phyloP scores from a whole-genome alignment of 805 yeast genomes.

The Ogataea glucozyma region DNA sequence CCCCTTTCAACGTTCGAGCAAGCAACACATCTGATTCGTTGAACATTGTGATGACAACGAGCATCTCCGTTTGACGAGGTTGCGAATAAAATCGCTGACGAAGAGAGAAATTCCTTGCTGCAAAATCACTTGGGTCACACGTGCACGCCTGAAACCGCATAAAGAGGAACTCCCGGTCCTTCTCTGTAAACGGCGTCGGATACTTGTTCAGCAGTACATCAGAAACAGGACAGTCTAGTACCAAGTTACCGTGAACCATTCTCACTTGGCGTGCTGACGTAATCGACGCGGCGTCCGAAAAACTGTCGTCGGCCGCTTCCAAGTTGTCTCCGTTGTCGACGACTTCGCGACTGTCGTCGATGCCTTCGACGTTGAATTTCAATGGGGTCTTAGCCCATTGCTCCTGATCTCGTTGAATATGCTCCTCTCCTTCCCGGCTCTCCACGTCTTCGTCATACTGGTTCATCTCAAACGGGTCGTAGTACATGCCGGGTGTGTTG shows the following conservation, averaged over 20 bases:
- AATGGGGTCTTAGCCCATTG: constrained; percentile 8
- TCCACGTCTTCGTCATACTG: constrained; percentile 24
- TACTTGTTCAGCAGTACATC: constrained; percentile 58
- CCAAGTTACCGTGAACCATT: constrained; percentile 74
- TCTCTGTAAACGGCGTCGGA: constrained; percentile 44
- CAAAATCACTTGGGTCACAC: constrained; percentile 80
- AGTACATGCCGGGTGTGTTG: constrained; percentile 30
- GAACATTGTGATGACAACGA: constrained; percentile 86
- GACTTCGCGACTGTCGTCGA: no score
- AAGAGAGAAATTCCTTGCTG: constrained; percentile 63
- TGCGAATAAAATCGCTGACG: constrained; percentile 78
- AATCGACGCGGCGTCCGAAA: no score
- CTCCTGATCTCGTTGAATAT: no score
- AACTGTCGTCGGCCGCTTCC: constrained; percentile 13
- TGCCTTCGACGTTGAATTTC: constrained; percentile 8
- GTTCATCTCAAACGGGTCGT: constrained; percentile 34
- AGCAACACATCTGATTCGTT: constrained; percentile 82
- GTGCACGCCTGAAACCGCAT: constrained; percentile 96
- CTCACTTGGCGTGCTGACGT: constrained; percentile 43
- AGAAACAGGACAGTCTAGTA: constrained; percentile 89
- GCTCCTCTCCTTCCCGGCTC: constrained; percentile 22
- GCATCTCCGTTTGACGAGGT: constrained; percentile 80
- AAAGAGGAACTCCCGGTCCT: constrained; percentile 65
- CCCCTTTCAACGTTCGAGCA: constrained; percentile 87
- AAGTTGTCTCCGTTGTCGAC: constrained; percentile 13